Evolutionary conservation across 169 alveolate genomes (phyloP).

Genomic region (Perkinsus olseni): DNA sequence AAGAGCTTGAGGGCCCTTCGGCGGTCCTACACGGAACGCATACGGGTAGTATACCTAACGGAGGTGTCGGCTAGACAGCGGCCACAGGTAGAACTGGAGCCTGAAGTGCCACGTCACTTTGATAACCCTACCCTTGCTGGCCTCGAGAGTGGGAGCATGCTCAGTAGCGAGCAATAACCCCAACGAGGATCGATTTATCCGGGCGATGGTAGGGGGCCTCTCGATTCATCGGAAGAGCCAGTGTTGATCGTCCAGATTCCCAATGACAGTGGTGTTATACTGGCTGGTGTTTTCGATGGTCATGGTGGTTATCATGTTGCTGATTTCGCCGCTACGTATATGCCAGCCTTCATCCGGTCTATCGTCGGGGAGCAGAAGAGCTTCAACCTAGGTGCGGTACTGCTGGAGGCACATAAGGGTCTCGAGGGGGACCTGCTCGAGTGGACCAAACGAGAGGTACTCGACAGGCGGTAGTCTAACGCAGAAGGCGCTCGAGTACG

Average conservation of each 20-base stretch:
- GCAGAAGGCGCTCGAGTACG: neutral
- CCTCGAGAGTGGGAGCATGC: neutral
- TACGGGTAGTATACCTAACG: too few species aligned
- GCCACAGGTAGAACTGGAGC: neutral
- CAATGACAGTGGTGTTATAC: neutral
- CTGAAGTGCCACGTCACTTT: neutral
- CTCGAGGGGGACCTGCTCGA: neutral
- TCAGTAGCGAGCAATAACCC: neutral
- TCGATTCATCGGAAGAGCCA: neutral
- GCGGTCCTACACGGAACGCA: too few species aligned
- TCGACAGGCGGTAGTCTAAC: neutral
- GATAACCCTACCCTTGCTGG: neutral
- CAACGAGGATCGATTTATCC: neutral
- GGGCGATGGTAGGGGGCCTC: neutral
- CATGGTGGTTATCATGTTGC: conserved; percentile 10
- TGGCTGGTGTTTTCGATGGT: conserved; percentile 4
- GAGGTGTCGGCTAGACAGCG: too few species aligned
- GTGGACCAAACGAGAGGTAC: neutral
- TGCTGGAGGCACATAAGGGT: neutral
- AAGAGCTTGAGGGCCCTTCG: too few species aligned
- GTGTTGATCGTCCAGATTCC: neutral
- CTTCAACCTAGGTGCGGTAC: neutral
- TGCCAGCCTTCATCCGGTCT: neutral
- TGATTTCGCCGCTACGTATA: neutral
- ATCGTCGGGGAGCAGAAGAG: neutral